Percentiles rank a stretch among this genome's conserved stretches.
These are phyloP conservation scores for Botrytis porri DNA, from an alignment of 2,329 filamentous ascomycete species.

Conservation along the genomic window DNA sequence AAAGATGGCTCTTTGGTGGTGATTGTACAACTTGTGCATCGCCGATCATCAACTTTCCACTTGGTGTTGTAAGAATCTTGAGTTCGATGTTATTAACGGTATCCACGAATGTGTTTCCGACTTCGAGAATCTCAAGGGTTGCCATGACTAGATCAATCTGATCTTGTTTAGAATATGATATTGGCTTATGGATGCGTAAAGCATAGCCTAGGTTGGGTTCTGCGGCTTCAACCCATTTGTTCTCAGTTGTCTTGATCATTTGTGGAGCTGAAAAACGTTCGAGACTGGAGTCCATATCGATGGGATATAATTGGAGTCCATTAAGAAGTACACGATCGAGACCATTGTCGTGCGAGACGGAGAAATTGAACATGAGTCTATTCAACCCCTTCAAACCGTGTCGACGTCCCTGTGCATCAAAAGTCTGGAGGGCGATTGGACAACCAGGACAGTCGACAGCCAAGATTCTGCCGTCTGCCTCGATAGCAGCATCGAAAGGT, in stretches of 20 bases:
- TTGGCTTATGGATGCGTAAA: constrained; percentile 38
- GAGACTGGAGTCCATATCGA: constrained; percentile 32
- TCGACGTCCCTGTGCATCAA: constrained; percentile 34
- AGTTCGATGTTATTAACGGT: constrained; percentile 56
- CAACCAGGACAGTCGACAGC: constrained; percentile 55
- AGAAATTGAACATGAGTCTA: constrained; percentile 52
- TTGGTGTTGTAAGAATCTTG: constrained; percentile 58
- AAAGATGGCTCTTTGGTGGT: constrained; percentile 27
- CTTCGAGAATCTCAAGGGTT: constrained; percentile 57
- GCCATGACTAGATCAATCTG: constrained; percentile 52
- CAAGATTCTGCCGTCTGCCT: constrained; percentile 43
- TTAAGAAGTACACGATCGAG: constrained; percentile 54
- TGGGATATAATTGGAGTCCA: constrained; percentile 58
- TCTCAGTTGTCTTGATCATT: constrained; percentile 40
- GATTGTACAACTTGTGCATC: constrained; percentile 41
- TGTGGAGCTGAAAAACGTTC: constrained; percentile 50
- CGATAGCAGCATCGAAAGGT: constrained; percentile 41
- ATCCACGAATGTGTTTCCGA: constrained; percentile 54
- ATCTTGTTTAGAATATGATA: constrained; percentile 50
- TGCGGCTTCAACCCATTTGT: constrained; percentile 30
- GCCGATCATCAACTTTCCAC: constrained; percentile 54
- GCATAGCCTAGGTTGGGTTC: constrained; percentile 32
- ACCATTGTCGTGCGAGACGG: constrained; percentile 46
- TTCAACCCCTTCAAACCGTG: constrained; percentile 31
- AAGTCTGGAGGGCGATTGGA: constrained; percentile 40